These are phyloP conservation scores for Pseudopithomyces chartarum DNA, from an alignment of 2,329 filamentous ascomycete species.

Conservation along the genomic window DNA sequence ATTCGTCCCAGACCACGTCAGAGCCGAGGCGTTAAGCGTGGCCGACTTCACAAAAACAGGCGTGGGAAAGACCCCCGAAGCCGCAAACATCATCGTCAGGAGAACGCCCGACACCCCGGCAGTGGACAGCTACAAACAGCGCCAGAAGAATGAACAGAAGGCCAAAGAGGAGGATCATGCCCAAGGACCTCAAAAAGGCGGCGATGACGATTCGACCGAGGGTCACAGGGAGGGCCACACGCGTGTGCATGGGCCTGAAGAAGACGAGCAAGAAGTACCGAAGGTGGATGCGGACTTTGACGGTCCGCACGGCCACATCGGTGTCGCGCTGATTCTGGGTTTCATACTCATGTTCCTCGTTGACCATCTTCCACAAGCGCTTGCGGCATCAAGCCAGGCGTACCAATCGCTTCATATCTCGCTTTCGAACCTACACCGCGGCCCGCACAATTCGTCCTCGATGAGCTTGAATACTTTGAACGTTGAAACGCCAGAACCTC, in stretches of 20 bases:
- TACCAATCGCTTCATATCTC: conserved; percentile 83
- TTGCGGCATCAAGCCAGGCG: conserved; percentile 59
- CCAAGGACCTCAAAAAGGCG: conserved; percentile 36
- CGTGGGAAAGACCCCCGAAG: conserved; percentile 24
- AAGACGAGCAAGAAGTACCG: conserved; percentile 49
- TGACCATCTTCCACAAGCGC: conserved; percentile 58
- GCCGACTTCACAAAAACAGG: conserved; percentile 18
- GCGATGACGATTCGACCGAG: conserved; percentile 45
- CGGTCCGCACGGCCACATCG: conserved; percentile 77
- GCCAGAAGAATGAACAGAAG: conserved; percentile 21
- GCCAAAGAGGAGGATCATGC: conserved; percentile 27
- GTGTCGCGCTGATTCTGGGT: conserved; percentile 81
- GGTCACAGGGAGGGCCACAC: conserved; percentile 45
- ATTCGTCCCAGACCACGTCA: conserved; percentile 23
- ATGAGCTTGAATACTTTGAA: conserved; percentile 39
- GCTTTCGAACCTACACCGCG: conserved; percentile 74
- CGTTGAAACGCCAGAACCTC: conserved; percentile 24
- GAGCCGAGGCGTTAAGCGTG: conserved; percentile 6
- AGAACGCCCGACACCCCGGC: conserved; percentile 26
- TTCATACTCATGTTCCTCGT: conserved; percentile 98
- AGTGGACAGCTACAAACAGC: conserved; percentile 23
- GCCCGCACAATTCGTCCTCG: conserved; percentile 48
- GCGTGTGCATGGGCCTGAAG: conserved; percentile 40
- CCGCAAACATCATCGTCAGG: conserved; percentile 24
- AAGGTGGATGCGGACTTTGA: conserved; percentile 44